Evolutionary conservation across 1,284 basidiomycete species (phyloP).

Genomic region (Microbotryum violaceum): DNA sequence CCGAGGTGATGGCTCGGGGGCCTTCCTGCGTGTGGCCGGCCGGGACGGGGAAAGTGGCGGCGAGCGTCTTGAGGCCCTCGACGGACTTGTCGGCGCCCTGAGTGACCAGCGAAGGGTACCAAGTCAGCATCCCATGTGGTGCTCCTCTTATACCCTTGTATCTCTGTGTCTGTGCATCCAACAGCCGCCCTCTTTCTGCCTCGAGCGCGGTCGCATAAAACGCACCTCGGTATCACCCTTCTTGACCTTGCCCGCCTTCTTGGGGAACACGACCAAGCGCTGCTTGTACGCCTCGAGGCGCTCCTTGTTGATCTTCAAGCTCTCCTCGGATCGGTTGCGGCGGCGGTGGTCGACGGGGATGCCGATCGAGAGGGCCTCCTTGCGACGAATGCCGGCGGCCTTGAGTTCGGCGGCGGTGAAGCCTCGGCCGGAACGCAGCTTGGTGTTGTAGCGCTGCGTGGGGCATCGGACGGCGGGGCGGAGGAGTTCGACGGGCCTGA

Average conservation of each 20-base stretch:
- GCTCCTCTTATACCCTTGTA: too few species aligned
- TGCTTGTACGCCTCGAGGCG: constrained; percentile 89
- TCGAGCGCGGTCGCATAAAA: constrained; percentile 31
- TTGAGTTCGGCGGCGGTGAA: constrained; percentile 95
- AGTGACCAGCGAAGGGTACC: constrained; percentile 5
- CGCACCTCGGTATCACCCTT: constrained; percentile 82
- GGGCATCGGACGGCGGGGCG: constrained; percentile 96
- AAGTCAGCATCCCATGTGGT: background rate
- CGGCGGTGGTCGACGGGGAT: constrained; percentile 96
- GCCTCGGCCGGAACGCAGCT: constrained; percentile 92
- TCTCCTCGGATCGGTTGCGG: constrained; percentile 92
- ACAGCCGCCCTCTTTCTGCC: background rate
- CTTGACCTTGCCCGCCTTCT: constrained; percentile 87
- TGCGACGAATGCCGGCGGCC: constrained; percentile 89
- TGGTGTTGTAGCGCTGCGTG: constrained; percentile 98
- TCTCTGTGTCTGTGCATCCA: too few species aligned
- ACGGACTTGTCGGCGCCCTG: constrained; percentile 79
- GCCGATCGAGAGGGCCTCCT: constrained; percentile 86
- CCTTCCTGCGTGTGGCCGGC: constrained; percentile 60
- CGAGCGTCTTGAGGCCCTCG: constrained; percentile 59
- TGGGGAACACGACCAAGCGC: constrained; percentile 73
- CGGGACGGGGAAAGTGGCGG: constrained; percentile 54
- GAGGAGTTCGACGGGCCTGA: constrained; percentile 73
- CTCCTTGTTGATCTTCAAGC: constrained; percentile 90
- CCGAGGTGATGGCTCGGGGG: constrained; percentile 86